These are phyloP conservation scores for Rhododendron williamsianum DNA, from an alignment of 148 eudicot genomes.

Conservation along the genomic window DNA sequence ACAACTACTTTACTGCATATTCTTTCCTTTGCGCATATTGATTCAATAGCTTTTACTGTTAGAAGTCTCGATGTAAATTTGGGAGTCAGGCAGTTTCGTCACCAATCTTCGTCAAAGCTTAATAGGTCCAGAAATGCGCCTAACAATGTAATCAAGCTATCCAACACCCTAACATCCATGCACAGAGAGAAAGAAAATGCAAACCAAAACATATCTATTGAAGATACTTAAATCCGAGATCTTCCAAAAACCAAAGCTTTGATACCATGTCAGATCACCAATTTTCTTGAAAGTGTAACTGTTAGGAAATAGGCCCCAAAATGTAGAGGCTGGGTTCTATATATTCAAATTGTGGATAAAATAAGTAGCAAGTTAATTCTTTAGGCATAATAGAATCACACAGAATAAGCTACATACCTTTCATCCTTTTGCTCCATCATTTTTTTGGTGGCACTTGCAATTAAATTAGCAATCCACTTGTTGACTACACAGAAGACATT, in stretches of 20 bases:
- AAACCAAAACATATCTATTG: not conserved
- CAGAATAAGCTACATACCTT: slow-evolving; percentile 36
- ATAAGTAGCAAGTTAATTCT: not conserved
- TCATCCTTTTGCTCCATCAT: slow-evolving; percentile 99
- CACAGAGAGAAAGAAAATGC: not conserved
- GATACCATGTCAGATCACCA: not conserved
- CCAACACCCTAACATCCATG: not conserved
- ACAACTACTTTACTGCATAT: not conserved
- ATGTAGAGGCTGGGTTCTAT: not conserved
- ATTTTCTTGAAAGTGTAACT: not conserved
- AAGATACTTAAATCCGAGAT: not conserved
- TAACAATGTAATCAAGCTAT: not conserved
- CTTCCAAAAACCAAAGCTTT: not conserved
- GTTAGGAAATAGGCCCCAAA: not conserved
- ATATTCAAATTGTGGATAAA: not conserved
- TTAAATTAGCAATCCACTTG: slow-evolving; percentile 81
- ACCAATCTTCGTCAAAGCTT: not conserved
- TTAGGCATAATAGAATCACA: not conserved
- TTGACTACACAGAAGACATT: slow-evolving; percentile 46
- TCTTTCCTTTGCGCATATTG: not conserved
- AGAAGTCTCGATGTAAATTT: not conserved
- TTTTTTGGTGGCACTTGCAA: slow-evolving; percentile 76
- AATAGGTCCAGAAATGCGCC: not conserved
- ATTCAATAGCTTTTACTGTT: not conserved
- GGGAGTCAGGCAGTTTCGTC: not conserved